These are phyloP conservation scores for Wickerhamomyces strasburgensis DNA, from an alignment of 805 yeast species.

Conservation along the genomic window DNA sequence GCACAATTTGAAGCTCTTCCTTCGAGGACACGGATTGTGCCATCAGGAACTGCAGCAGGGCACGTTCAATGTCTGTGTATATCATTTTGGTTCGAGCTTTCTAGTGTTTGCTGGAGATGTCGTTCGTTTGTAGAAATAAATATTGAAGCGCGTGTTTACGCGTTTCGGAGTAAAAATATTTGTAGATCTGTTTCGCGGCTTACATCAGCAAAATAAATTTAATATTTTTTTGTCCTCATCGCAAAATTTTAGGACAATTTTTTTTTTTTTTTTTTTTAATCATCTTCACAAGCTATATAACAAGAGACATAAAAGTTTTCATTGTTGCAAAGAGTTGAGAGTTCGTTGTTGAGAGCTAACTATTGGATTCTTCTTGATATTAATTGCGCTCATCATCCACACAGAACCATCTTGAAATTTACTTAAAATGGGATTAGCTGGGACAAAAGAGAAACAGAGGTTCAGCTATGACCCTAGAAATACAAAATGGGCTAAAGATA, in stretches of 20 bases:
- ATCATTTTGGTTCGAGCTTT: not conserved
- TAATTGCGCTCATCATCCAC: too few relatives aligned
- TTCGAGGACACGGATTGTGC: constrained; percentile 7
- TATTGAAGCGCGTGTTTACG: too few relatives aligned
- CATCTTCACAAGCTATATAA: too few relatives aligned
- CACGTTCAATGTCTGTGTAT: constrained; percentile 14
- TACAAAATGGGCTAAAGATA: constrained; percentile 89
- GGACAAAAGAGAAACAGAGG: constrained; percentile 70
- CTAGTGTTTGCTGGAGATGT: too few relatives aligned
- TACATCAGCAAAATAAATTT: too few relatives aligned
- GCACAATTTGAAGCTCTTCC: constrained; percentile 3
- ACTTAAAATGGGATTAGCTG: constrained; percentile 71
- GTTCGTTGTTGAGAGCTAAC: too few relatives aligned
- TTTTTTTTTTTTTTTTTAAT: constrained; percentile 1
- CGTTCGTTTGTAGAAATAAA: too few relatives aligned
- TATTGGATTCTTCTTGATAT: too few relatives aligned
- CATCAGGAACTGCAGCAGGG: constrained; percentile 11
- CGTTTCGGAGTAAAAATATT: not conserved
- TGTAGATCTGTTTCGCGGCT: not conserved
- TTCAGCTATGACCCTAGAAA: constrained; percentile 93
- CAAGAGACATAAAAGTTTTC: too few relatives aligned
- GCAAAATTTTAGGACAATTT: not conserved
- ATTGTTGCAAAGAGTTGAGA: too few relatives aligned
- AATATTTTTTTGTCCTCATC: constrained; percentile 1
- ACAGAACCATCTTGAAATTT: not conserved